phyloP scores from a whole-genome alignment of 208 protist species.

The Trypanosomatidae sp. region DNA sequence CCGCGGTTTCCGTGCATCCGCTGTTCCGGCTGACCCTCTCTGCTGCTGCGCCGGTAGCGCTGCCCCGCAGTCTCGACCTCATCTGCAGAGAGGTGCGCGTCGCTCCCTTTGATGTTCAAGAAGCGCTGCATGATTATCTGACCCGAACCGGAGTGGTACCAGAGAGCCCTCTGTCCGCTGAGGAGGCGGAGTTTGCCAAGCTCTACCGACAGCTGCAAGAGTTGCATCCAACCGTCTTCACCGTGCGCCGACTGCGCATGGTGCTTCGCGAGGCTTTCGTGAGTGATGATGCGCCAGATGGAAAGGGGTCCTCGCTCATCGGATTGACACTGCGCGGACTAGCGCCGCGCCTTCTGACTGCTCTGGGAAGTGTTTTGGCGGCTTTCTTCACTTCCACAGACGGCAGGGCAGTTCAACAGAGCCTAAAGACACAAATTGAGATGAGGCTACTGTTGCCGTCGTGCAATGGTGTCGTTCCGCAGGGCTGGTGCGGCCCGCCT shows the following conservation, averaged over 20 bases:
- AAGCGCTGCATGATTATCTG: slow-evolving; percentile 49
- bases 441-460: slow-evolving; percentile 28
- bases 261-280: slow-evolving; percentile 40
- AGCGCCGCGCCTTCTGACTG: slow-evolving; percentile 22
- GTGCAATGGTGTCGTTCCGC: slow-evolving; percentile 14
- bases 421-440: slow-evolving; percentile 47
- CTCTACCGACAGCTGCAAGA: slow-evolving; percentile 64
- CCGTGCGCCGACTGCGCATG: slow-evolving; percentile 32
- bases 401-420: slow-evolving; percentile 32
- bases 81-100: slow-evolving; percentile 21
- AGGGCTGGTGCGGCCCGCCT: slow-evolving; percentile 3
- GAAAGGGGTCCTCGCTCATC: background rate
- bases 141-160: slow-evolving; percentile 12
- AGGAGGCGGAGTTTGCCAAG: slow-evolving; percentile 45
- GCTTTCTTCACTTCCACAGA: slow-evolving; percentile 42
- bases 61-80: slow-evolving; percentile 10
- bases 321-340: background rate
- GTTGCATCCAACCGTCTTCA: slow-evolving; percentile 49
- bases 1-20: slow-evolving; percentile 19
- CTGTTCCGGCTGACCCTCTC: slow-evolving; percentile 22
- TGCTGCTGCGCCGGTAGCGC: background rate
- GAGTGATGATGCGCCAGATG: background rate
- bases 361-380: slow-evolving; percentile 25
- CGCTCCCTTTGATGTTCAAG: slow-evolving; percentile 24
- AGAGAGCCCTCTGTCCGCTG: slow-evolving; percentile 8